Base-by-base conservation (phyloP, 2,329 filamentous ascomycete genomes). In the Helotiales sp. region DNA sequence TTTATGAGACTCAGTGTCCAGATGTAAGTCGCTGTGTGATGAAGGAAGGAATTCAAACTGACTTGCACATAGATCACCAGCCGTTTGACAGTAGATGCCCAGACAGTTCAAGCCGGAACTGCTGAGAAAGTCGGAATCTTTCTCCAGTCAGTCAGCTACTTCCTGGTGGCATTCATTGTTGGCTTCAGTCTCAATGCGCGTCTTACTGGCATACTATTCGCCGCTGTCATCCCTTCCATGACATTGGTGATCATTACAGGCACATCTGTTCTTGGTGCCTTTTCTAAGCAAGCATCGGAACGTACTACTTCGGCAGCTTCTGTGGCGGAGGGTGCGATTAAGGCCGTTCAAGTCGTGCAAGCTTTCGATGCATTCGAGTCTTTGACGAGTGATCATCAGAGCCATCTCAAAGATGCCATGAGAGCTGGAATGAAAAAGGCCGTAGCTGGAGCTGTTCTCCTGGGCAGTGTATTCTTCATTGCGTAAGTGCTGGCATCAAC, bases 91-190 rank as follows among this genome's bases (percentile, higher is more conserved):
- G 81, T 80, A 50, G 86, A 89, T 72, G 84, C 87, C 3, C 82
- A 86, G 69, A 82, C 83, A 0, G 85, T 89, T 55, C 86, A 86
- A 58, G 82, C 82, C 1, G 87, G 86, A 11, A 87, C 86, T 0
- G 84, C 84, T 1, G 87, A 89, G 77, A 89, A 89, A 73, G 86
- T 87, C 17, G 86, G 86, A 24, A 82, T 88, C 13, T 84, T 83
- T 65, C 78, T 89, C 2, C 80, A 82, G 17, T 85, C 82, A 26
- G 71, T 86, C n/a, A 85, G 85, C 0, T 89, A 87, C 74, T 88
- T 88, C 69, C 72, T 88, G 34, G 84, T 85, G 0, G 83, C 86
- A 1, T 88, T 87, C 66, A 81, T 87, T 17, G 83, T 88, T 22
- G 86, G 85, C 0, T 88, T 89, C 69, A 82, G 85, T 73, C 84